phyloP scores from a whole-genome alignment of 441 rosid species.

The Biscutella laevigata region DNA sequence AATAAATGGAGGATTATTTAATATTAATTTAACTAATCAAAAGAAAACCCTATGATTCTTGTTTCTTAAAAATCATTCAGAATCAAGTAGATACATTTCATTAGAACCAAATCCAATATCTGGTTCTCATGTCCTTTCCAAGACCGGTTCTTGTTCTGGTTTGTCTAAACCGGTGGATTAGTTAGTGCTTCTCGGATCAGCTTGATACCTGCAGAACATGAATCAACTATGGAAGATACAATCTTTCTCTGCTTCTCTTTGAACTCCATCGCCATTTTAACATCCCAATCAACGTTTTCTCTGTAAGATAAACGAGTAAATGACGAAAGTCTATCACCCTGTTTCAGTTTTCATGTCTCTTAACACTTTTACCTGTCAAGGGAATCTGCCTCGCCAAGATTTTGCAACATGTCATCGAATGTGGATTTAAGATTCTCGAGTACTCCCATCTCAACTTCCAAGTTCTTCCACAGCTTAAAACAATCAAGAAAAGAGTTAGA shows the following conservation, averaged over 20 bases:
- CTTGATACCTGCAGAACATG: conserved; percentile 54
- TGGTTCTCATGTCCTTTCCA: too few relatives aligned
- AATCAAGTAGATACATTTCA: not conserved
- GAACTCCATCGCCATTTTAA: conserved; percentile 47
- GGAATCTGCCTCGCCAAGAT: conserved; percentile 41
- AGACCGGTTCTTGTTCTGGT: not conserved
- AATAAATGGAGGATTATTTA: too few relatives aligned
- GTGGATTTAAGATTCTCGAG: conserved; percentile 51
- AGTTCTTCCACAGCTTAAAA: conserved; percentile 37
- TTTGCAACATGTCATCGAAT: conserved; percentile 57
- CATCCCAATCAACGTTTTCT: conserved; percentile 48
- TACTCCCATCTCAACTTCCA: conserved; percentile 58
- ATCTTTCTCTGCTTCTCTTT: conserved; percentile 54
- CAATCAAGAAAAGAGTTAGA: conserved; percentile 6
- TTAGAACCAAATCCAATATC: not conserved
- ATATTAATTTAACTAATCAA: too few relatives aligned
- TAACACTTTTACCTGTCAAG: conserved; percentile 34
- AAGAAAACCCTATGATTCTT: too few relatives aligned
- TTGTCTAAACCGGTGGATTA: conserved; percentile 20
- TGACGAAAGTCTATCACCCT: not conserved
- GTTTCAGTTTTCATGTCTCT: not conserved
- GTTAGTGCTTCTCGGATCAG: conserved; percentile 42
- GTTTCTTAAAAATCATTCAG: too few relatives aligned
- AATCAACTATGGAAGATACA: conserved; percentile 53
- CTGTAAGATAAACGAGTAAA: conserved; percentile 25